Evolutionary conservation across 805 yeast genomes (phyloP).

Genomic region (Spathaspora hagerdaliae): DNA sequence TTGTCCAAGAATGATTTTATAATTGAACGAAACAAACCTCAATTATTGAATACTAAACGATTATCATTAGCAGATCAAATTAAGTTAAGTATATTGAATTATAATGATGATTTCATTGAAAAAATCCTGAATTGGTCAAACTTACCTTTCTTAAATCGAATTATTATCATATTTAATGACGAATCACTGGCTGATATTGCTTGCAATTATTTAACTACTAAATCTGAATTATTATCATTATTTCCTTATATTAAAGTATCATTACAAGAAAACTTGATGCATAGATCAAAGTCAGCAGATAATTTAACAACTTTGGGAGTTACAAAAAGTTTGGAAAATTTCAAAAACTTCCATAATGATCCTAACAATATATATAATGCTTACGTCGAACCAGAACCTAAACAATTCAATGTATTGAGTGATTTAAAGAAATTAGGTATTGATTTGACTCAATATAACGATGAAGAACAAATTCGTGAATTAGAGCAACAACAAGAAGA

Average conservation of each 20-base stretch:
- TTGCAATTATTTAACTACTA: conserved; percentile 14
- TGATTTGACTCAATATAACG: conserved; percentile 21
- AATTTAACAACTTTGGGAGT: conserved; percentile 16
- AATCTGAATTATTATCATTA: conserved; percentile 4
- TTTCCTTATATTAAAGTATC: conserved; percentile 21
- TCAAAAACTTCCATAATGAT: conserved; percentile 17
- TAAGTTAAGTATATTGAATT: conserved; percentile 27
- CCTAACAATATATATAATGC: conserved; percentile 5
- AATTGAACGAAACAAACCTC: conserved; percentile 5
- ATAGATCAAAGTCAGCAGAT: conserved; percentile 29
- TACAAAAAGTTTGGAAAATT: conserved; percentile 18
- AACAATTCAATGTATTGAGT: conserved; percentile 21
- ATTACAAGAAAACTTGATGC: conserved; percentile 36
- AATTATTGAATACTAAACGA: conserved; percentile 1
- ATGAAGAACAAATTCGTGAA: conserved; percentile 19
- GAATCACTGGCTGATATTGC: conserved; percentile 24
- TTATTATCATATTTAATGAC: conserved; percentile 33
- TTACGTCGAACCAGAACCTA: conserved; percentile 35
- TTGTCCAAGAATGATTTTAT: conserved; percentile 28
- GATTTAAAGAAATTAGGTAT: conserved; percentile 31
- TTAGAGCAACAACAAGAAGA: conserved; percentile 8
- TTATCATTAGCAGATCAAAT: conserved; percentile 33
- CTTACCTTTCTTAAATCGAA: conserved; percentile 33
- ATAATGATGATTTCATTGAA: conserved; percentile 17
- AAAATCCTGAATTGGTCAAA: conserved; percentile 34